Evolutionary conservation across 1,284 basidiomycete genomes (phyloP).

Genomic region (Boletus semigastroideus): DNA sequence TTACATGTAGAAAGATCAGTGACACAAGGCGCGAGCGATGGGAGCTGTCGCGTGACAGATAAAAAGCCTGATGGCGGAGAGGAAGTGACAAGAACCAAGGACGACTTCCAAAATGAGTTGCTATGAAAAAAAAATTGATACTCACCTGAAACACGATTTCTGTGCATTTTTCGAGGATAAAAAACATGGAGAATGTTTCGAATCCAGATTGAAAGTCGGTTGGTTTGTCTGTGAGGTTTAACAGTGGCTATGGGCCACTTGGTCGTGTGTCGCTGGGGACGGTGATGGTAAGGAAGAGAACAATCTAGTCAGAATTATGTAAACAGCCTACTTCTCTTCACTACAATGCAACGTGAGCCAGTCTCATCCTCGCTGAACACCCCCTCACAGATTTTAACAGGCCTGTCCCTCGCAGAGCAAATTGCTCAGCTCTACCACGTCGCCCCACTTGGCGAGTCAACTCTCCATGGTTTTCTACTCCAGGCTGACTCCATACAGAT

Average conservation of each 20-base stretch:
- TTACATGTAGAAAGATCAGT: constrained; percentile 41
- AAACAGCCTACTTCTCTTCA: constrained; percentile 24
- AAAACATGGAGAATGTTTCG: constrained; percentile 49
- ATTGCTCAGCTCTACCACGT: constrained; percentile 75
- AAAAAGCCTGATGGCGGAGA: constrained; percentile 31
- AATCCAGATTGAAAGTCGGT: constrained; percentile 47
- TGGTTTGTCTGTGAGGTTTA: constrained; percentile 13
- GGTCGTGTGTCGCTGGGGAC: constrained; percentile 30
- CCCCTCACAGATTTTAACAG: constrained; percentile 33
- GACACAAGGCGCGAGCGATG: constrained; percentile 31
- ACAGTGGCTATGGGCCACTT: constrained; percentile 34
- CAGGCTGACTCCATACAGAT: constrained; percentile 44
- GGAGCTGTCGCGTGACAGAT: constrained; percentile 38
- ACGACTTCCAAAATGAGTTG: constrained; percentile 28
- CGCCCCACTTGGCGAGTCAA: constrained; percentile 59
- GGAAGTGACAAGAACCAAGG: constrained; percentile 15
- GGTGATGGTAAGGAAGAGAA: constrained; percentile 34
- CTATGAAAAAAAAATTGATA: constrained; percentile 24
- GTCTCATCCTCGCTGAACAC: too few species aligned
- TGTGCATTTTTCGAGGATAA: constrained; percentile 44
- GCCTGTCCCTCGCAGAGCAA: constrained; percentile 75
- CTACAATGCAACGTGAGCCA: constrained; percentile 36
- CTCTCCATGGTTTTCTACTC: not conserved
- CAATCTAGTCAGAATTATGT: constrained; percentile 33
- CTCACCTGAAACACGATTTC: constrained; percentile 49